phyloP scores from a whole-genome alignment of 1,139 yeast species.

The Komagataea norvegica region DNA sequence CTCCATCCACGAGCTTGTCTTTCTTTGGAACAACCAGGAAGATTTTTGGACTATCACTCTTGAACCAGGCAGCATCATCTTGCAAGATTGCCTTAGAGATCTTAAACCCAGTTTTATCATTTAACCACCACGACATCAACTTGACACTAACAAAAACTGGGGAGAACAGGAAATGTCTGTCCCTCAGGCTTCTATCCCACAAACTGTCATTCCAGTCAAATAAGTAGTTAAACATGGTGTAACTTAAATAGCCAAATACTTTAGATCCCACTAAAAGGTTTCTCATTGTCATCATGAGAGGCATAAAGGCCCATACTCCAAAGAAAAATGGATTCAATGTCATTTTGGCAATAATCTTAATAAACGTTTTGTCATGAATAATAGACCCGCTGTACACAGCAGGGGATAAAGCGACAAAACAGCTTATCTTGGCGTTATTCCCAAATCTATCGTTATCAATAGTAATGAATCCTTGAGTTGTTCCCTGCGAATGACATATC shows the following conservation, averaged over 20 bases:
- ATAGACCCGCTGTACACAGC: conserved; percentile 84
- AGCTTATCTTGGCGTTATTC: conserved; percentile 47
- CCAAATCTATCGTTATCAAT: conserved; percentile 44
- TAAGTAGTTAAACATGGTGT: conserved; percentile 74
- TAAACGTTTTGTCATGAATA: conserved; percentile 51
- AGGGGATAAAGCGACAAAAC: conserved; percentile 79
- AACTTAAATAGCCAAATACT: conserved; percentile 60
- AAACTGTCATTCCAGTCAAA: conserved; percentile 80
- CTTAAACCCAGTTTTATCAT: conserved; percentile 47
- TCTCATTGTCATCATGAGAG: conserved; percentile 51
- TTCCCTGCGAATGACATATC: conserved; percentile 90
- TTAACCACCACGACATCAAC: conserved; percentile 89
- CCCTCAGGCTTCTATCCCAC: conserved; percentile 69
- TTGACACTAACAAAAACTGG: conserved; percentile 77
- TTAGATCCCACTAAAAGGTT: conserved; percentile 40
- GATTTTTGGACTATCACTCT: conserved; percentile 44
- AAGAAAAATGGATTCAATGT: conserved; percentile 44
- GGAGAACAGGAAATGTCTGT: conserved; percentile 77
- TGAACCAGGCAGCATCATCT: conserved; percentile 52
- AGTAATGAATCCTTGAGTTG: conserved; percentile 73
- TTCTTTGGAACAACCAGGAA: conserved; percentile 56
- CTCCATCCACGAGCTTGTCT: conserved; percentile 67
- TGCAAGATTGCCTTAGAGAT: conserved; percentile 54
- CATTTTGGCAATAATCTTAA: conserved; percentile 34
- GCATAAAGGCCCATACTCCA: conserved; percentile 58